Evolutionary conservation across 108 stramenopile species (phyloP).

Genomic region (Pseudonitzschia pungens): DNA sequence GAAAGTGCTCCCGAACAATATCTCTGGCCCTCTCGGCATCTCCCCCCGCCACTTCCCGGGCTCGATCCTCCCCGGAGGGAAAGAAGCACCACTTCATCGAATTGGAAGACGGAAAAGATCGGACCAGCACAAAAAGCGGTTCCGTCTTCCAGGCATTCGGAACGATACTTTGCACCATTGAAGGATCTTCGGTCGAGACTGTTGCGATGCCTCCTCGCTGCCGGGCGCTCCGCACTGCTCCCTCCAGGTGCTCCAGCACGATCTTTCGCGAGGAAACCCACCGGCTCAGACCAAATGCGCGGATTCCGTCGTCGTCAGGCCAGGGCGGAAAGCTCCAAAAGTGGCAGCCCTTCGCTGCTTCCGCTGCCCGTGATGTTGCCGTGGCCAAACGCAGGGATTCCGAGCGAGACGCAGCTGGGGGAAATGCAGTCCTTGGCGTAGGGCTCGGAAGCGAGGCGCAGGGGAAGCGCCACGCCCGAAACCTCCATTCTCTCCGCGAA

Average conservation of each 20-base stretch:
- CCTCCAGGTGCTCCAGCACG: neutral
- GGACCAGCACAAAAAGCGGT: neutral
- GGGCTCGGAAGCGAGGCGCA: conserved; percentile 1
- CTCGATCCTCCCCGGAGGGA: neutral
- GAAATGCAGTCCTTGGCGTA: conserved; percentile 6
- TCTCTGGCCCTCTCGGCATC: neutral
- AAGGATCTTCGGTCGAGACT: neutral
- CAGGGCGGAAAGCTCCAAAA: neutral
- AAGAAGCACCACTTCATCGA: neutral
- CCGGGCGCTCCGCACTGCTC: neutral
- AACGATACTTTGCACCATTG: neutral
- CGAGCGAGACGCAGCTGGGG: neutral
- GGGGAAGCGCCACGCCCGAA: neutral
- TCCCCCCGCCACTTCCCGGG: neutral
- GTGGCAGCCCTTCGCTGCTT: too few species aligned
- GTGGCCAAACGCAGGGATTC: neutral
- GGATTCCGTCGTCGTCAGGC: neutral
- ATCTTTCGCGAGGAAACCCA: neutral
- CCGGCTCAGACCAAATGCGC: neutral
- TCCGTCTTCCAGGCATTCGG: conserved; percentile 1
- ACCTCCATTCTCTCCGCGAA: too few species aligned
- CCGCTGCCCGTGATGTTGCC: neutral
- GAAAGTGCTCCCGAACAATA: neutral
- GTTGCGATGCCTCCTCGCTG: neutral
- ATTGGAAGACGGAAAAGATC: neutral